Conservation (phyloP, 352 stramenopile species). For the Plasmopara viticola region DNA sequence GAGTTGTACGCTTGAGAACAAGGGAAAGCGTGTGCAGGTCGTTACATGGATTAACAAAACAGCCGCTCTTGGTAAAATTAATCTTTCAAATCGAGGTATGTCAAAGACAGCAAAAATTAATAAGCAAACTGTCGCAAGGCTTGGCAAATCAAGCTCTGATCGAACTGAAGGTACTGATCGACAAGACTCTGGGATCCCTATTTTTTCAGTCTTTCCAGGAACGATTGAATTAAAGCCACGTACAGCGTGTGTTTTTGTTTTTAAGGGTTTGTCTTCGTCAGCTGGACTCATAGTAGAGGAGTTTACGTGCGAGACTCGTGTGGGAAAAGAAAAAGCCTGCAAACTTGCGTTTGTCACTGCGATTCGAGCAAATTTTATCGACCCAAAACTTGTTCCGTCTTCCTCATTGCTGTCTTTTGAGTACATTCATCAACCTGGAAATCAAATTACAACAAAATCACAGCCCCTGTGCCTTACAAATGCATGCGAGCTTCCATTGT, state of each 20-base stretch:
- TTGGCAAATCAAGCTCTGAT: constrained; percentile 5
- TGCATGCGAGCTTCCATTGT: constrained; percentile 78
- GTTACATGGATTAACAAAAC: constrained; percentile 90
- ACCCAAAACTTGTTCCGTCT: constrained; percentile 82
- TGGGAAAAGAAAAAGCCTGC: constrained; percentile 89
- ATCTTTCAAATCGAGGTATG: constrained; percentile 7
- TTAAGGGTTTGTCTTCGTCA: constrained; percentile 73
- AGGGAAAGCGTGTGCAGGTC: constrained; percentile 87
- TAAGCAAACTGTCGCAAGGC: too few relatives aligned
- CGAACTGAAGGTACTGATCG: constrained; percentile 3
- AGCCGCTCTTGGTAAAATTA: constrained; percentile 12
- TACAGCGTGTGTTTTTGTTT: constrained; percentile 91
- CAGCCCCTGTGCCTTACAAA: constrained; percentile 86
- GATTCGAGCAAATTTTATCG: constrained; percentile 87
- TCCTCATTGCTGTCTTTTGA: constrained; percentile 66
- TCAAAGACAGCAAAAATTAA: too few relatives aligned
- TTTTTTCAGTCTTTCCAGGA: constrained; percentile 87
- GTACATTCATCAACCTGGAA: constrained; percentile 81
- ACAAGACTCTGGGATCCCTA: constrained; percentile 36
- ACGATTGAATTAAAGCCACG: constrained; percentile 91
- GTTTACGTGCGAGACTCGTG: constrained; percentile 87
- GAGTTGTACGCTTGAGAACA: constrained; percentile 94
- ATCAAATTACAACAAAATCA: constrained; percentile 53
- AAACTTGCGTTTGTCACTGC: constrained; percentile 86
- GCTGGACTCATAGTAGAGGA: constrained; percentile 72